Evolutionary conservation across 768 basidiomycete genomes (phyloP), one percentile per base, ranked within the genome.

Genomic region (Ramaria rubella): DNA sequence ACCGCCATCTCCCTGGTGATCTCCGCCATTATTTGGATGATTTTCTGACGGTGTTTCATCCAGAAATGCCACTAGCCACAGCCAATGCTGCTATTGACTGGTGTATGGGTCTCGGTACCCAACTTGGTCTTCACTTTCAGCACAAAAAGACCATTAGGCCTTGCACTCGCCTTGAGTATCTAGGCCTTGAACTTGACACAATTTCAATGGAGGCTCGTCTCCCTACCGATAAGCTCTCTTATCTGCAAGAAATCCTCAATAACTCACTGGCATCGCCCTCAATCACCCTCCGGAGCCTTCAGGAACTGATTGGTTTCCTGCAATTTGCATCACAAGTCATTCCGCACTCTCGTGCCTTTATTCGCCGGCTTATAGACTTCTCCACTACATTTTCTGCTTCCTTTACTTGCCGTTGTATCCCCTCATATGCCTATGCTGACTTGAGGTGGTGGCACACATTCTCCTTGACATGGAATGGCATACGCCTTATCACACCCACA

Each of bases 311-410:
- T 1, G 71, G 73, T 5, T 70, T 61, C 57, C 64, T 75, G 1
- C 66, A 69, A 45, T 75, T 75, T 51, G 49, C 62, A 1, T 67
- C 68, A 0, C 69, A 70, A 43, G 72, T 75, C 19, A 67, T 73
- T 26, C 72, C 70, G 0, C 48, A 33, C 9, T 67, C 67, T 0
- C 61, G 64, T 2, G 43, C 69, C 0, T 73, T 69, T 52, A 55
- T 73, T 15, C 63, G 66, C 3, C 55, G 62, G 7, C 55, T 73
- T 17, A 60, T 64, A 45, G 58, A 70, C 27, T 73, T 73, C 58
- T 64, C 65, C 0, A 43, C 58, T 3, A 63, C 59, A 7, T 72
- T 71, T 57, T 29, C 51, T 0, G 62, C 68, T 1, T 44, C 64
- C 0, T 65, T 61, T 49, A 7, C 60, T 1, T 43, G 36, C 19